Conservation (phyloP, 139 green algal species). For the Tetradesmus lagerheimii region DNA sequence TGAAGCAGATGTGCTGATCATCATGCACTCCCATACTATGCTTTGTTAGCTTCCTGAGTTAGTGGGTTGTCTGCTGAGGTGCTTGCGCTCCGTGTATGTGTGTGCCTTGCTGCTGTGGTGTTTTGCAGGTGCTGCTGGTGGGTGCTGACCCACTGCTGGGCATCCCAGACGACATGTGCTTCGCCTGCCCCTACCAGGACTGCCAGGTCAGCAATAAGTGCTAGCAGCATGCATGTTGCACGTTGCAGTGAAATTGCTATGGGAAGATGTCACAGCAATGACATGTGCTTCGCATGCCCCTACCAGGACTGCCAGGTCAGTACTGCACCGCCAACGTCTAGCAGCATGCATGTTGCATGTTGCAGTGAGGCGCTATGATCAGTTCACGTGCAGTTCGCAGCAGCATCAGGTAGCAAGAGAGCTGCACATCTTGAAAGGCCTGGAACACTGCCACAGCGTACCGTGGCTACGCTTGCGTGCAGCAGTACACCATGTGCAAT, state of each 20-base stretch:
- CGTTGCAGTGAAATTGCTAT: no score
- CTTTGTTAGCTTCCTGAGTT: no score
- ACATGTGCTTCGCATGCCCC: neutral
- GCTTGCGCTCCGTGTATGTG: neutral
- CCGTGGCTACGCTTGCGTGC: neutral
- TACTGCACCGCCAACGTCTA: neutral
- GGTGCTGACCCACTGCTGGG: neutral
- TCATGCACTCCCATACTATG: no score
- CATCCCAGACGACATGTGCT: slow-evolving; percentile 16
- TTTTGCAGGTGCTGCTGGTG: slow-evolving; percentile 26
- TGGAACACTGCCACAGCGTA: no score
- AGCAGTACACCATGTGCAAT: no score
- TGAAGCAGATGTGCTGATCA: no score
- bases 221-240: neutral
- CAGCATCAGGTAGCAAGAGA: neutral
- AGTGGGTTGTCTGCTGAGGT: neutral
- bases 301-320: slow-evolving; percentile 39
- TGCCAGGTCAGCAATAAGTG: slow-evolving; percentile 17
- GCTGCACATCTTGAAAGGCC: neutral
- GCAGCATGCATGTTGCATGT: neutral
- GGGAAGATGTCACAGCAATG: neutral
- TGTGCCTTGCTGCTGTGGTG: neutral
- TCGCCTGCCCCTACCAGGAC: slow-evolving; percentile 23
- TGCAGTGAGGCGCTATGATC: neutral
- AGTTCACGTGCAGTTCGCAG: neutral